Conservation (phyloP, 2,329 filamentous ascomycete genomes). For the Alternaria gaisen region DNA sequence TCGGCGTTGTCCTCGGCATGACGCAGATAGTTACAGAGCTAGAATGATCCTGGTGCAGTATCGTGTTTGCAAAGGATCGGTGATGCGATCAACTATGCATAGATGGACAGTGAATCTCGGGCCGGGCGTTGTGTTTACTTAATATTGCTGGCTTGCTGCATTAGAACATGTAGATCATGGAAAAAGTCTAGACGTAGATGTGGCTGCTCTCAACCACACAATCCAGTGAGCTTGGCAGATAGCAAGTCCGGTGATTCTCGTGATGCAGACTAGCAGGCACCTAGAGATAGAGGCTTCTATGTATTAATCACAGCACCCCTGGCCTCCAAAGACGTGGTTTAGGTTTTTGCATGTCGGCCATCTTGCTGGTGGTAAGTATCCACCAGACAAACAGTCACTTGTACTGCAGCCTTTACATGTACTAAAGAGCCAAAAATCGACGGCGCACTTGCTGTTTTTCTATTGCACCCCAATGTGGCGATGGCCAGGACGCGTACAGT, state of each 20-base stretch:
- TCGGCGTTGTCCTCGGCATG: slow-evolving; percentile 10
- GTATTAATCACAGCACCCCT: neutral
- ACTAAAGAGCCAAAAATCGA: too few relatives aligned
- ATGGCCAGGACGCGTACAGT: neutral
- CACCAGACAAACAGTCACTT: neutral
- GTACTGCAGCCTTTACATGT: neutral
- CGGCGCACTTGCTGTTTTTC: neutral
- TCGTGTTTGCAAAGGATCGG: slow-evolving; percentile 6
- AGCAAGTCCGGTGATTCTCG: neutral
- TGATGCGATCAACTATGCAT: neutral
- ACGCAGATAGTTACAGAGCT: neutral
- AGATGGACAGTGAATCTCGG: neutral
- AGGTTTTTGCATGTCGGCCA: neutral
- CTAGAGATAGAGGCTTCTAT: neutral
- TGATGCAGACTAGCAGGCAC: neutral
- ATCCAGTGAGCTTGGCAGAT: neutral
- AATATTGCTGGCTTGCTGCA: neutral
- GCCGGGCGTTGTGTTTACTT: neutral
- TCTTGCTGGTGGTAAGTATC: neutral
- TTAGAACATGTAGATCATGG: neutral
- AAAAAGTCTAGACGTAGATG: neutral
- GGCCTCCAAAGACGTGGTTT: neutral
- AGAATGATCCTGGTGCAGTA: slow-evolving; percentile 6
- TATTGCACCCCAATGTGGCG: neutral
- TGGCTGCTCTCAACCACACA: neutral